A percentile compares a stretch with the other conserved stretches of the same genome.
These are phyloP conservation scores for Aspergillus ellipticus DNA, from an alignment of 495 filamentous ascomycete species.

Conservation along the genomic window DNA sequence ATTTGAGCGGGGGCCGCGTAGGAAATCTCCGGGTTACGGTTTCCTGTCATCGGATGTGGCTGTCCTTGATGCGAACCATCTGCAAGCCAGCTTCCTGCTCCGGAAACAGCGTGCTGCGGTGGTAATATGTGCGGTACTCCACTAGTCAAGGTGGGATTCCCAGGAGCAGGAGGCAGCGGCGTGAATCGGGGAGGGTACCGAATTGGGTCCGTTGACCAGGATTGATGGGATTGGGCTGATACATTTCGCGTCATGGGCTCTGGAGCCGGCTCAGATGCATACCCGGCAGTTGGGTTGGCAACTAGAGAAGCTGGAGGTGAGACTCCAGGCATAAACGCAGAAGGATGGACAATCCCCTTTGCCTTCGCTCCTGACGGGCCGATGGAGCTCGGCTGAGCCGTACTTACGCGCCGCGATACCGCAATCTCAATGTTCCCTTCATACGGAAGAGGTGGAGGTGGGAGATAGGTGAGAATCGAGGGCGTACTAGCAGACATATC, in stretches of 20 bases:
- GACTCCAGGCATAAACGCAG: slow-evolving; percentile 39
- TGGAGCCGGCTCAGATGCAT: slow-evolving; percentile 25
- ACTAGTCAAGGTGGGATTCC: not conserved
- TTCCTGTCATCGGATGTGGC: slow-evolving; percentile 4
- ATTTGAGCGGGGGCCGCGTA: slow-evolving; percentile 17
- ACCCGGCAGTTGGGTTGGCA: slow-evolving; percentile 13
- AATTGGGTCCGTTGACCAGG: slow-evolving; percentile 39
- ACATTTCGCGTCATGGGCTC: slow-evolving; percentile 33
- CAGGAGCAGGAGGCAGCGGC: slow-evolving; percentile 14
- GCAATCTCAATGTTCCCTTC: slow-evolving; percentile 29
- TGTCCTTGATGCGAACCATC: slow-evolving; percentile 8
- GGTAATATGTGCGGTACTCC: slow-evolving; percentile 7
- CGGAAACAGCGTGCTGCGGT: slow-evolving; percentile 21
- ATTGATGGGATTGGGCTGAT: slow-evolving; percentile 34
- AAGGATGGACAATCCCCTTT: slow-evolving; percentile 28
- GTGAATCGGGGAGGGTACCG: slow-evolving; percentile 28
- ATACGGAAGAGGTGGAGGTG: slow-evolving; percentile 25
- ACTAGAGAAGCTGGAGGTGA: slow-evolving; percentile 22
- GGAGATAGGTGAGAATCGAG: slow-evolving; percentile 21
- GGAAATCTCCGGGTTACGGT: slow-evolving; percentile 22
- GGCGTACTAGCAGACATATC: slow-evolving; percentile 32
- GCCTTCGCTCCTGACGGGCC: slow-evolving; percentile 5
- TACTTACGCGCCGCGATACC: slow-evolving; percentile 14
- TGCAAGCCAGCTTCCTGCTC: slow-evolving; percentile 21
- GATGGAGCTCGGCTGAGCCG: not conserved